Conservation (phyloP, 2,329 filamentous ascomycete genomes). For the Cladophialophora yegresii region DNA sequence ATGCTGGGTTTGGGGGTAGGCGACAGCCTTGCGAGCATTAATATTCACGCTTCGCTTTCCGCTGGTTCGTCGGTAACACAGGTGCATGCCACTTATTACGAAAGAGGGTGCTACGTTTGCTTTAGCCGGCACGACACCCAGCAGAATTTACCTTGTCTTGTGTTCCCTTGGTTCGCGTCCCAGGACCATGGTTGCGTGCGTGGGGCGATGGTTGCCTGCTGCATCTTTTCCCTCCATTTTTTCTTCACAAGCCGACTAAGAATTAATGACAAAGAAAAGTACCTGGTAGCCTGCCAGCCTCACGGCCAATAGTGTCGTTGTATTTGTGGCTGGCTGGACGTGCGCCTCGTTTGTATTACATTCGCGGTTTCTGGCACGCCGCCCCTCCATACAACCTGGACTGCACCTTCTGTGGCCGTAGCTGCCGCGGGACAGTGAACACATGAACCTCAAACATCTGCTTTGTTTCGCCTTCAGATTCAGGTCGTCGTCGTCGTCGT, state of each 20-base stretch:
- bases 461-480: conserved; percentile 1
- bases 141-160: neutral
- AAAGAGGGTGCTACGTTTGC: neutral
- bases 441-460: conserved; percentile 3
- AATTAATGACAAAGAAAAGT: neutral
- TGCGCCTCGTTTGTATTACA: conserved; percentile 12
- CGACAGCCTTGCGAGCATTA: neutral
- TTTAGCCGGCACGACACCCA: neutral
- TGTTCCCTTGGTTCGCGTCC: neutral
- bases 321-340: neutral
- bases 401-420: conserved; percentile 5
- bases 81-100: neutral
- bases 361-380: conserved; percentile 1
- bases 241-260: neutral
- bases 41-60: neutral
- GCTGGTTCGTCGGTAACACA: neutral
- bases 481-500: neutral
- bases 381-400: neutral
- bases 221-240: neutral
- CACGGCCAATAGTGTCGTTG: conserved; percentile 6
- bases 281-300: neutral
- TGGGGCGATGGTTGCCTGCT: conserved; percentile 1
- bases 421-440: neutral
- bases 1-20: neutral
- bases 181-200: neutral